A percentile compares a stretch with the other conserved stretches of the same genome.
phyloP scores from a whole-genome alignment of 1,139 yeast genomes.

The Kodamaea ohmeri region DNA sequence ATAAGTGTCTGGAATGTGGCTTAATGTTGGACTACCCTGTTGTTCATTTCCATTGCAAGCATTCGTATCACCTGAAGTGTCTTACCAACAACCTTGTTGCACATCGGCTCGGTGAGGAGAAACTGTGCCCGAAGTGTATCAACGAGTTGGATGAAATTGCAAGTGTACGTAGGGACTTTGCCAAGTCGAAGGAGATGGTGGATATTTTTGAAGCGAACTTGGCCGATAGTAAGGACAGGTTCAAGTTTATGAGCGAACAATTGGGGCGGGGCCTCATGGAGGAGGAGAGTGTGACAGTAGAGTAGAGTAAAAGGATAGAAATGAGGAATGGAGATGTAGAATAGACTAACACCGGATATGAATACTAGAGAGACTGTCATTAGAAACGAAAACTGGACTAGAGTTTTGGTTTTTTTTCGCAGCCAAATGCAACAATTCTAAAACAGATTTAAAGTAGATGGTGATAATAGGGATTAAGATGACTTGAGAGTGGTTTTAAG shows the following conservation, averaged over 20 bases:
- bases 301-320: conserved; percentile 6
- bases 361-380: too few species aligned
- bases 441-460: too few species aligned
- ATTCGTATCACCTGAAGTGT: conserved; percentile 85
- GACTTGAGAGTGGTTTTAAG: too few species aligned
- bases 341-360: too few species aligned
- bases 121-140: conserved; percentile 70
- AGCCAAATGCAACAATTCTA: neutral
- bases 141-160: conserved; percentile 66
- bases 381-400: too few species aligned
- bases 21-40: conserved; percentile 73
- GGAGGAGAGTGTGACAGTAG: conserved; percentile 25
- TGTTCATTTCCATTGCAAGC: conserved; percentile 82
- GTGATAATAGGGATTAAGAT: too few species aligned
- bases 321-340: neutral
- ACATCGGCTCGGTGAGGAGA: conserved; percentile 17
- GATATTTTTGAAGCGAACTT: conserved; percentile 63
- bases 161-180: conserved; percentile 58
- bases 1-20: conserved; percentile 70
- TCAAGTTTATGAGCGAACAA: conserved; percentile 74
- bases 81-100: conserved; percentile 45
- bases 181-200: conserved; percentile 56
- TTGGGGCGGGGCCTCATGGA: conserved; percentile 88
- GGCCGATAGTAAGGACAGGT: conserved; percentile 59
- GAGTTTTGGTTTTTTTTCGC: neutral